Conservation (phyloP, 768 basidiomycete species). For the Leccinum sublutescens region DNA sequence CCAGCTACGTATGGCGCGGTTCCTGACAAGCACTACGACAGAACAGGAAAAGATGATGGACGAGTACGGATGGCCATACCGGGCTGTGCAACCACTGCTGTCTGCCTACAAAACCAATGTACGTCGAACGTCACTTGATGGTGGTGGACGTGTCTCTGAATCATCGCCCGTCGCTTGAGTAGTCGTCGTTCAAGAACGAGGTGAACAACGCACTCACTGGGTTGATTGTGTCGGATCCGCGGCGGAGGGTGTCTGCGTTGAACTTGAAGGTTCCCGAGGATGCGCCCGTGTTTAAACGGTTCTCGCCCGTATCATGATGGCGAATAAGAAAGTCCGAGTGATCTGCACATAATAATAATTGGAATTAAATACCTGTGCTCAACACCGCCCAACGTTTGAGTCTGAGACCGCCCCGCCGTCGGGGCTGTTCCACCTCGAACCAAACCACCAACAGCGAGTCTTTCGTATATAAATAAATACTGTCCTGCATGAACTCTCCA, state of each 20-base stretch:
- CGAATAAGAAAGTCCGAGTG: not conserved
- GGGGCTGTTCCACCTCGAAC: not conserved
- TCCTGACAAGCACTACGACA: conserved; percentile 31
- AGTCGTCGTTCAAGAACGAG: conserved; percentile 25
- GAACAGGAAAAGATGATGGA: conserved; percentile 47
- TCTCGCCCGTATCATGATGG: conserved; percentile 21
- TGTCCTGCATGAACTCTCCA: not conserved
- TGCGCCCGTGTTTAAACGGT: conserved; percentile 10
- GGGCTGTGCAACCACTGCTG: conserved; percentile 44
- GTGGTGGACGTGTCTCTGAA: not conserved
- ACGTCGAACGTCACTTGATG: conserved; percentile 13
- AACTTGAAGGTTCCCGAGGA: not conserved
- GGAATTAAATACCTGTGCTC: conserved; percentile 1
- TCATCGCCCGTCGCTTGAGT: not conserved
- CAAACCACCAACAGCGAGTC: not conserved
- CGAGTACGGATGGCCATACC: conserved; percentile 53
- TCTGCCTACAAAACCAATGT: conserved; percentile 43
- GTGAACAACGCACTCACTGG: conserved; percentile 18
- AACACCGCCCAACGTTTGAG: not conserved
- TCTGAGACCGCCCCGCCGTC: not conserved
- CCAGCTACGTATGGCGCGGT: conserved; percentile 50
- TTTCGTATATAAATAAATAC: not conserved
- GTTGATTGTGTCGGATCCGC: conserved; percentile 21
- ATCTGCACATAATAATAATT: not conserved
- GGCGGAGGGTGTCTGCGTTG: conserved; percentile 7